These are phyloP conservation scores for Sinapis alba DNA, from an alignment of 441 rosid species.

Conservation along the genomic window DNA sequence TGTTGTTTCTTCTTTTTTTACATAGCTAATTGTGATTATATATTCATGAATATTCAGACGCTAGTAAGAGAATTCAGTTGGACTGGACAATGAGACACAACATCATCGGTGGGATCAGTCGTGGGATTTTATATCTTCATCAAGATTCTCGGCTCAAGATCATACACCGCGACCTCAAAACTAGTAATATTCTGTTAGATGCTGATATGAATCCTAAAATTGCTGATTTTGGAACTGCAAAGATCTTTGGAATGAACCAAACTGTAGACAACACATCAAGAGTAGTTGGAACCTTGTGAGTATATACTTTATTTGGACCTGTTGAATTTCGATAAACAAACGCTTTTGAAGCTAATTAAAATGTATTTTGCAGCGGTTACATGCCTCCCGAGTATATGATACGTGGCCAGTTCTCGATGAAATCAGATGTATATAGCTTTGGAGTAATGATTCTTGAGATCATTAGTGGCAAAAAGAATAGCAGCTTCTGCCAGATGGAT, in stretches of 20 bases:
- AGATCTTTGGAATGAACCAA: constrained; percentile 39
- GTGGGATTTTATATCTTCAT: constrained; percentile 45
- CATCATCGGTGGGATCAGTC: constrained; percentile 49
- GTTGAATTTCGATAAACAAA: neutral
- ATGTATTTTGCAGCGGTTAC: constrained; percentile 42
- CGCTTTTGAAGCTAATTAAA: neutral
- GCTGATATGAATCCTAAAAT: constrained; percentile 52
- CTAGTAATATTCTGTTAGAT: constrained; percentile 52
- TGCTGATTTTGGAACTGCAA: constrained; percentile 50
- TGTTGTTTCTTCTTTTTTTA: neutral
- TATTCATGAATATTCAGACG: constrained; percentile 37
- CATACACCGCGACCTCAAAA: constrained; percentile 60
- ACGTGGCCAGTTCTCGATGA: constrained; percentile 44
- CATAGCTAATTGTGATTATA: neutral
- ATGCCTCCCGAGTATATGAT: constrained; percentile 49
- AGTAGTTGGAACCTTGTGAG: constrained; percentile 46
- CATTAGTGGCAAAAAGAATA: constrained; percentile 42
- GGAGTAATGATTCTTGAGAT: constrained; percentile 50
- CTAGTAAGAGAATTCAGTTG: constrained; percentile 32
- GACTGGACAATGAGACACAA: constrained; percentile 48
- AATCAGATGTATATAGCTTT: constrained; percentile 50
- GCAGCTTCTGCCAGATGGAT: constrained; percentile 30
- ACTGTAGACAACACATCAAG: constrained; percentile 32
- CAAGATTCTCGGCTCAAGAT: constrained; percentile 41
- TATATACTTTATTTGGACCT: neutral